phyloP scores from a whole-genome alignment of 441 rosid genomes.

The California macrophylla region DNA sequence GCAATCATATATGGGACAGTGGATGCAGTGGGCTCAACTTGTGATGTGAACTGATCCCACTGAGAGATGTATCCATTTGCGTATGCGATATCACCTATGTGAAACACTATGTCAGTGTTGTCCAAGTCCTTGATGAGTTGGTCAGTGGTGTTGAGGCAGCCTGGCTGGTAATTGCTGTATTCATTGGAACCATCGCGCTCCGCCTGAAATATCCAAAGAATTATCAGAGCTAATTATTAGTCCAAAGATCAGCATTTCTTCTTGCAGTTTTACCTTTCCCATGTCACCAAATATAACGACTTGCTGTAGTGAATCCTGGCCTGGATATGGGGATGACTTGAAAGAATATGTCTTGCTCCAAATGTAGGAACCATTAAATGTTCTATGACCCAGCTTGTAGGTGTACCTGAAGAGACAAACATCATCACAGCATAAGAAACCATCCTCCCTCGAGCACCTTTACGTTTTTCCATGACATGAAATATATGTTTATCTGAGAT shows the following conservation, averaged over 20 bases:
- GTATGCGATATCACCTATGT: slow-evolving; percentile 74
- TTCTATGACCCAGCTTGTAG: slow-evolving; percentile 64
- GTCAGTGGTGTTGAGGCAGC: slow-evolving; percentile 76
- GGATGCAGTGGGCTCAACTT: slow-evolving; percentile 72
- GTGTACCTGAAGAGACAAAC: slow-evolving; percentile 38
- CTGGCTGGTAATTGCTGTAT: slow-evolving; percentile 73
- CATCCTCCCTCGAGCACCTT: neutral
- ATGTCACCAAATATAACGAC: slow-evolving; percentile 76
- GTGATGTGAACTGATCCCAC: slow-evolving; percentile 94
- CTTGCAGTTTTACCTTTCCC: slow-evolving; percentile 53
- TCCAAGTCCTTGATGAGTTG: slow-evolving; percentile 58
- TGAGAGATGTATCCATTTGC: slow-evolving; percentile 86
- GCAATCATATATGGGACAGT: slow-evolving; percentile 73
- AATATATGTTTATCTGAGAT: neutral
- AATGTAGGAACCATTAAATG: slow-evolving; percentile 34
- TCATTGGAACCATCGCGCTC: slow-evolving; percentile 92
- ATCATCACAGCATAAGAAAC: neutral
- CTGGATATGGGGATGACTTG: slow-evolving; percentile 72
- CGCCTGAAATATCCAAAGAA: slow-evolving; percentile 31
- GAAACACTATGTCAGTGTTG: slow-evolving; percentile 67
- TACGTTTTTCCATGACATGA: neutral
- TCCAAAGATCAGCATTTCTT: neutral
- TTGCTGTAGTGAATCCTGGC: slow-evolving; percentile 73
- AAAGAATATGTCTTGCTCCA: slow-evolving; percentile 69
- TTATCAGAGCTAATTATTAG: neutral